A percentile compares a stretch with the other conserved stretches of the same genome.
phyloP scores from a whole-genome alignment of 2,329 filamentous ascomycete species.

The Fusarium hainanense region DNA sequence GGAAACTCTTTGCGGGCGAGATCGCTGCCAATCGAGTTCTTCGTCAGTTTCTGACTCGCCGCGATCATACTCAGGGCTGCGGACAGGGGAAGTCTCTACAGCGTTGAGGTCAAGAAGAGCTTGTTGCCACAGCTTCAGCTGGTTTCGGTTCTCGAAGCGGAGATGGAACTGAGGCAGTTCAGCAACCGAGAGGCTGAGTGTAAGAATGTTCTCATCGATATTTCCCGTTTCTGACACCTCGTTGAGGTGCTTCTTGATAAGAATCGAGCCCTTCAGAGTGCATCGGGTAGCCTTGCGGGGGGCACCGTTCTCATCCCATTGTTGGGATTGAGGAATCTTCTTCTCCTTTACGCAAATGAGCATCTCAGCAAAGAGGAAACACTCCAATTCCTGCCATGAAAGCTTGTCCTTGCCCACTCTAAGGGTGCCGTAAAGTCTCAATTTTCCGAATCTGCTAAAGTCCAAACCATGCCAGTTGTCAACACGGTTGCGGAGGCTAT shows the following conservation, averaged over 20 bases:
- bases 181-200: conserved; percentile 87
- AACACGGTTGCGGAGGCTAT: conserved; percentile 85
- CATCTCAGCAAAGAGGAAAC: conserved; percentile 98
- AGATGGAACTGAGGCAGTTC: conserved; percentile 96
- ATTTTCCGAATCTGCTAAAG: conserved; percentile 90
- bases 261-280: conserved; percentile 94
- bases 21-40: conserved; percentile 80
- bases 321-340: conserved; percentile 70
- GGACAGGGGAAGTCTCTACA: conserved; percentile 70
- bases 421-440: conserved; percentile 88
- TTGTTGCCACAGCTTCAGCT: conserved; percentile 91
- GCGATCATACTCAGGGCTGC: conserved; percentile 81
- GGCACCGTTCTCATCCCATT: conserved; percentile 72
- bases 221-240: conserved; percentile 79
- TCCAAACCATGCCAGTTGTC: conserved; percentile 99
- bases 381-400: conserved; percentile 98
- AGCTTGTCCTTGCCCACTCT: conserved; percentile 95
- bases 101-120: conserved; percentile 86
- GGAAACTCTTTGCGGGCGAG: conserved; percentile 75
- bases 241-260: conserved; percentile 98
- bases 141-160: conserved; percentile 83
- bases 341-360: conserved; percentile 99
- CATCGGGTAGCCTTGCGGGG: conserved; percentile 77
- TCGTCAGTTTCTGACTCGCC: conserved; percentile 87
- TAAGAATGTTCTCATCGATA: conserved; percentile 84